Base-by-base conservation (phyloP, 192 early-diverging fungal genomes). In the Umbelopsis ramanniana region DNA sequence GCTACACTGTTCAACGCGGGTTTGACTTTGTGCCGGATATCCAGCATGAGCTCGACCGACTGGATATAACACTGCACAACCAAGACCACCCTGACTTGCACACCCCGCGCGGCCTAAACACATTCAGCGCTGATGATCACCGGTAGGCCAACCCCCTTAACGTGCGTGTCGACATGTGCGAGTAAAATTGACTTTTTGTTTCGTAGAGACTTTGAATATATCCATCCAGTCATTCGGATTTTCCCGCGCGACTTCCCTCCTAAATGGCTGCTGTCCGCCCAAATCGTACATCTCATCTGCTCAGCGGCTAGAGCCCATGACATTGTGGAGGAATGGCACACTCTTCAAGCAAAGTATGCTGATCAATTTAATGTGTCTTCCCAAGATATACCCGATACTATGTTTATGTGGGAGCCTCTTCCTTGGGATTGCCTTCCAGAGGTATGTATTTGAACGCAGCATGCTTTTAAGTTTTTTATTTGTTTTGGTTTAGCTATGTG, bases 331-430 rank as follows among this genome's bases (percentile, higher is more conserved):
- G 79, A 76, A n/a, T 81, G 79, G 79, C 48, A 66, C 69, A 66
- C 29, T 24, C 70, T 74, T 26, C 53, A 54, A 55, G 21, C 6
- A 38, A 43, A 52, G 45, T 79, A 71, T 37, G 67, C 63, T 53
- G 47, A 12, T 29, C 69, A 54, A 67, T 46, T 15, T n/a, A 24
- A 22, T 21, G 45, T 70, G 8, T 12, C 29, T 10, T 26, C 8
- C 15, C 35, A 26, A 15, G 4, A 63, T 63, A 26, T 63, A 35
- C 57, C 57, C 17, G 17, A 63, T n/a, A 63, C 57, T 26, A 21
- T 69, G 14, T 77, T 82, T 50, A n/a, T 84, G 4, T 84, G 83
- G 83, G 83, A 84, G 37, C 83, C 83, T n/a, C 24, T 79, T 11
- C 83, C 83, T 6, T 72, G 73, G 68, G 69, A 69, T 35, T 70